A percentile compares a stretch with the other conserved stretches of the same genome.
phyloP scores from a whole-genome alignment of 257 asterid species.

The Lavandula angustifolia region DNA sequence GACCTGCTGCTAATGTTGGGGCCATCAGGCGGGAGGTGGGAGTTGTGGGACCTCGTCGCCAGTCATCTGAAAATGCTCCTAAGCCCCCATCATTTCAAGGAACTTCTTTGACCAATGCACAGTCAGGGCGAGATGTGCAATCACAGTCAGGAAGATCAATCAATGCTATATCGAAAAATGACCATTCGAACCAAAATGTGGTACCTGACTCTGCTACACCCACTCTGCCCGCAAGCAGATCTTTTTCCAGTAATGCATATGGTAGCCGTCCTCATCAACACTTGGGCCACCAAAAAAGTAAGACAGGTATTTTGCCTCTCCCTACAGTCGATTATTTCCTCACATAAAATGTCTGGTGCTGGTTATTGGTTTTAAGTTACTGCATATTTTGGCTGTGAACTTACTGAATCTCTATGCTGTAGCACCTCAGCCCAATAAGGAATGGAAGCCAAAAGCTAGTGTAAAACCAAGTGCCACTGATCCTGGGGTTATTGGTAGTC shows the following conservation, averaged over 20 bases:
- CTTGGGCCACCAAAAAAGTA: slow-evolving; percentile 84
- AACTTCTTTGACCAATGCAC: slow-evolving; percentile 46
- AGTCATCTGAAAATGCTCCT: slow-evolving; percentile 53
- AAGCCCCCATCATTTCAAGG: slow-evolving; percentile 48
- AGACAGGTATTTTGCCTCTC: slow-evolving; percentile 8
- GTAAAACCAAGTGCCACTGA: slow-evolving; percentile 52
- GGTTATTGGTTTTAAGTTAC: neutral
- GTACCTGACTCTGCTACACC: slow-evolving; percentile 50
- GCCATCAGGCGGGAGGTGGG: slow-evolving; percentile 95
- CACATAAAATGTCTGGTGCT: slow-evolving; percentile 3
- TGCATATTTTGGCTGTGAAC: slow-evolving; percentile 19
- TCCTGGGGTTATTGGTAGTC: slow-evolving; percentile 60
- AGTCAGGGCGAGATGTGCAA: slow-evolving; percentile 49
- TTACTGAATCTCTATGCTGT: slow-evolving; percentile 39
- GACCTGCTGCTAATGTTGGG: slow-evolving; percentile 83
- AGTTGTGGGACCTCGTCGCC: slow-evolving; percentile 88
- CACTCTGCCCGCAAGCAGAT: slow-evolving; percentile 44
- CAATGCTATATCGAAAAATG: slow-evolving; percentile 48
- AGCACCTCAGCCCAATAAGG: slow-evolving; percentile 76
- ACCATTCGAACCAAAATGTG: slow-evolving; percentile 48
- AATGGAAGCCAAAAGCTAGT: slow-evolving; percentile 92
- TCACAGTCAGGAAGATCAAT: slow-evolving; percentile 49
- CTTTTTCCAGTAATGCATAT: slow-evolving; percentile 58
- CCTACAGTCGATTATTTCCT: slow-evolving; percentile 19
- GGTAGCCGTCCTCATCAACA: slow-evolving; percentile 63